Evolutionary conservation across 192 early-diverging fungal genomes (phyloP), one percentile per base, ranked within the genome.

Genomic region (Linnemannia hyalina): DNA sequence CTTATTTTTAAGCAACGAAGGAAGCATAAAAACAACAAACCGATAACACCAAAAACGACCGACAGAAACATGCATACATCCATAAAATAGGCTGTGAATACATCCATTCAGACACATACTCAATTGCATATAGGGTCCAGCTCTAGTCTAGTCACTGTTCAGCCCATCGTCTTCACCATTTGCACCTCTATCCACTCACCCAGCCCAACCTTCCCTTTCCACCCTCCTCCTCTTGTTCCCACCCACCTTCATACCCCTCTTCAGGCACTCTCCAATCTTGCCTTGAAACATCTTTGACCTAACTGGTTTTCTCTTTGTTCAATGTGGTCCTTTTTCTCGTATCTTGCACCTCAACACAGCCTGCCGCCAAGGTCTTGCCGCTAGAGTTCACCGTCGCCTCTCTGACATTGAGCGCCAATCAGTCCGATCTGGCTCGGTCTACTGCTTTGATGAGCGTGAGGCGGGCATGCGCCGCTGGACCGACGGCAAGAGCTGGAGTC

Each of bases 381-480:
- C 93, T 73, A 92, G 96, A 23, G 94, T 97, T 15, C 96, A 95
- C 65, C 92, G 97, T 36, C 90, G 97, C 55, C 90, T 98, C 32
- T 94, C 95, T 52, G 96, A 97, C 41, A 93, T 93, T 42, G 97
- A 98, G 89, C 94, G 97, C 70, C 91, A 91, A 23, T 90, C 92
- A 52, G 96, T 98, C 75, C 89, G 92, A 68, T 97, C 97, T 9
- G 96, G 96, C 6, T 95, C 96, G 0, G 93, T 97, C 29, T 98
- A 97, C 89, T 94, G 95, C 40, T 98, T 97, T 95, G 96, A 97
- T 77, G 97, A 98, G 90, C 89, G 95, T 70, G 96, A 98, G 86
- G 93, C 93, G 70, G 97, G 96, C 22, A 98, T 98, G 93, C 91
- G 96, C 81, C 92, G 97, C 40, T 98, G 97, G 97, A 97, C 97